A percentile compares a stretch with the other conserved stretches of the same genome.
phyloP scores from a whole-genome alignment of 495 filamentous ascomycete genomes.

The Tuber aestivum region DNA sequence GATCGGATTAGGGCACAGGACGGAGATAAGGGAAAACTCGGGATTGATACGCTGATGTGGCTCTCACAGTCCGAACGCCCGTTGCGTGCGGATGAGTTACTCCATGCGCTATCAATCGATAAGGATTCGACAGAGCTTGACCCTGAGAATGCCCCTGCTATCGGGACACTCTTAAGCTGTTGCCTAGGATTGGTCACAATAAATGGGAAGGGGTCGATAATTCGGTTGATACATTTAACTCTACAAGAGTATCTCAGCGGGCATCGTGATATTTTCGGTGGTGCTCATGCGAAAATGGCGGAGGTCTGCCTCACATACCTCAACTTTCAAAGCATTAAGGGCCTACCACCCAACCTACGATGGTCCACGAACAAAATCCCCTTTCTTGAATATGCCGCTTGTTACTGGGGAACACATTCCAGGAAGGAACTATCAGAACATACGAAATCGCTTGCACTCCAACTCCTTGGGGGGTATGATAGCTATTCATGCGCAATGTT shows the following conservation, averaged over 20 bases:
- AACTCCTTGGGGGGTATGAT: not conserved
- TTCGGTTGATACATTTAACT: too few relatives aligned
- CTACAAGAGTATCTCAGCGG: too few relatives aligned
- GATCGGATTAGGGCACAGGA: not conserved
- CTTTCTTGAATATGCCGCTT: not conserved
- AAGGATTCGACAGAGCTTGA: not conserved
- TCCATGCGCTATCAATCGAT: not conserved
- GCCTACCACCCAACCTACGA: too few relatives aligned
- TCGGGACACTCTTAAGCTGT: not conserved
- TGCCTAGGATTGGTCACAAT: not conserved
- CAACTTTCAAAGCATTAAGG: too few relatives aligned
- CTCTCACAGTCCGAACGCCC: not conserved
- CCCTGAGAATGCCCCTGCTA: not conserved
- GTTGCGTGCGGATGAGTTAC: not conserved
- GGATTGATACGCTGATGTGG: not conserved
- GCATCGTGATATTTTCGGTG: too few relatives aligned
- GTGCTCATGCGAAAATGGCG: too few relatives aligned
- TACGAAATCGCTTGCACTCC: not conserved
- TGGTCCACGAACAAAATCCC: too few relatives aligned
- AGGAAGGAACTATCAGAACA: not conserved
- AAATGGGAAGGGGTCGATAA: not conserved
- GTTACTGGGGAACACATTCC: not conserved
- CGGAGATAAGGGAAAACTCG: not conserved
- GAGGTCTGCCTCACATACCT: too few relatives aligned
- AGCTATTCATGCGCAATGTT: not conserved